These are phyloP conservation scores for Misopates orontium DNA, from an alignment of 257 asterid species.

Conservation along the genomic window DNA sequence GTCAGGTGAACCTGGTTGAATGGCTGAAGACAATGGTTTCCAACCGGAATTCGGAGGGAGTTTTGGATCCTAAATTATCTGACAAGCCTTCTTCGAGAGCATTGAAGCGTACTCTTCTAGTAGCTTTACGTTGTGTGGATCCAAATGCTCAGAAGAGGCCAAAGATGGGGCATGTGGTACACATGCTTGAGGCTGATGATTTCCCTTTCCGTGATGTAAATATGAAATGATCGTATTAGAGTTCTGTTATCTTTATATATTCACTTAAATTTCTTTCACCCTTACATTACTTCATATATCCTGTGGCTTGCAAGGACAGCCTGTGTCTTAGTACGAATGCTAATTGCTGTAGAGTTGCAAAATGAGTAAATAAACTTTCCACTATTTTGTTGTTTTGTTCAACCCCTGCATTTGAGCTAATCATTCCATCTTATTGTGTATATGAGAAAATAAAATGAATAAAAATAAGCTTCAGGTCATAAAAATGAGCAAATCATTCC, in stretches of 20 bases:
- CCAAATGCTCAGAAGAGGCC: conserved; percentile 86
- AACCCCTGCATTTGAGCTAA: not conserved
- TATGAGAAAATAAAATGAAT: too few species aligned
- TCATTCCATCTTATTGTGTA: too few species aligned
- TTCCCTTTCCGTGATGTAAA: conserved; percentile 85
- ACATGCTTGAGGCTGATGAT: conserved; percentile 92
- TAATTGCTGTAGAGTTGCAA: not conserved
- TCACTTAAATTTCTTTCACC: not conserved
- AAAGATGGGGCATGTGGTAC: conserved; percentile 90
- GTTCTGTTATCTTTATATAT: not conserved
- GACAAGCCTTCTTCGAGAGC: conserved; percentile 82
- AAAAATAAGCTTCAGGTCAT: too few species aligned
- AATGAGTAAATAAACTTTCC: not conserved
- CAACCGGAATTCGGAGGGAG: conserved; percentile 76
- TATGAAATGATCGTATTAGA: conserved; percentile 15
- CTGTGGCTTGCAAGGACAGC: not conserved
- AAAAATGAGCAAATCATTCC: too few species aligned
- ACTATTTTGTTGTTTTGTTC: not conserved
- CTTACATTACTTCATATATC: not conserved
- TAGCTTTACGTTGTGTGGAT: conserved; percentile 83
- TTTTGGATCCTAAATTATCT: conserved; percentile 72
- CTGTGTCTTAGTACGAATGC: too few species aligned
- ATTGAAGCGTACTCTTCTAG: conserved; percentile 77
- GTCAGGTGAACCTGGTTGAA: conserved; percentile 76
- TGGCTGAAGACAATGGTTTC: conserved; percentile 96